Evolutionary conservation across 768 basidiomycete genomes (phyloP), one percentile per base, ranked within the genome.

Genomic region (Phaffia tasmanica): DNA sequence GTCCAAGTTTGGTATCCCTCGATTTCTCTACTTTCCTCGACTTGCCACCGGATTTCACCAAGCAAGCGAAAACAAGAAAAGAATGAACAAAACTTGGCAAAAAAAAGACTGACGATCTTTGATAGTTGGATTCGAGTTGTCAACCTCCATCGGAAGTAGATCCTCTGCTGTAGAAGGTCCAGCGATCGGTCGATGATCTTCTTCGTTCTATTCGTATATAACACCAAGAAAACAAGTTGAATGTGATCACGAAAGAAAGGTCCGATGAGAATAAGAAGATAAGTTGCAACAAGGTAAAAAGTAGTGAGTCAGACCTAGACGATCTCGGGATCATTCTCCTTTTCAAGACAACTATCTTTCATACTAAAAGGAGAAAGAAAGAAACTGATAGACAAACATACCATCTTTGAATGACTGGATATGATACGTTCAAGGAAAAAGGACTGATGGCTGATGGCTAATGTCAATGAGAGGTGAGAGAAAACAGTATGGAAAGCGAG

Each of bases 51-150:
- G 35, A 42, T 11, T 11, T 42, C 11, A 42, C 35, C 35, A 42
- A 42, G 35, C 35, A 42, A 42, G 35, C 35, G 11, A 42, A 49
- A 50, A 19, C 29, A 21, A 21, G 46, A 25, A 30, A 1, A 47
- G 30, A 30, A 32, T n/a, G 15, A 23, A 25, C 3, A 3, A 29
- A 29, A 29, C 5, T 11, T 19, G 46, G 47, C 7, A 27, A 53
- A 14, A 18, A 29, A 29, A 9, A n/a, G 59, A 63, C 65, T 61
- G 32, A 67, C 65, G 55, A 25, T 67, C 65, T 48, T 67, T 67
- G 65, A 67, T 67, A 14, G 65, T 67, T 16, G 65, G 65, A n/a
- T 62, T 51, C 23, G 63, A 62, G 29, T 54, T 61, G 27, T 67
- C 65, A 11, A 67, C 50, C 54, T 67, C 65, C 65, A 67, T 67